Percentiles rank a stretch among this genome's conserved stretches.
These are phyloP conservation scores for Tephrocybe rancida DNA, from an alignment of 768 basidiomycete species.

Conservation along the genomic window DNA sequence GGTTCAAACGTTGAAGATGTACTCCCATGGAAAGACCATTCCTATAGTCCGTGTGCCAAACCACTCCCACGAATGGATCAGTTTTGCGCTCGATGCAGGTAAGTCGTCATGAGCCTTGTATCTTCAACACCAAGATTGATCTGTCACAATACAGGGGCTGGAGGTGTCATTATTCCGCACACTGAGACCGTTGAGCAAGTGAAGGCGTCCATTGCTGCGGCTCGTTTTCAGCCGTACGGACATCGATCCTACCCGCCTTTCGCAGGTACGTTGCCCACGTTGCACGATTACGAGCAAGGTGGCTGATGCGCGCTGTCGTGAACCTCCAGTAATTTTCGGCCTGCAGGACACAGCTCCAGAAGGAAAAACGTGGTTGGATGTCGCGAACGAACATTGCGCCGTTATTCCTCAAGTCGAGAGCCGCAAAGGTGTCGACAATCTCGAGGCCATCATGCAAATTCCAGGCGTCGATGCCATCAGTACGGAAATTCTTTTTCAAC, in stretches of 20 bases:
- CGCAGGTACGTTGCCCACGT: not conserved
- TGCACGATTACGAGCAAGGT: not conserved
- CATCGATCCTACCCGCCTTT: conserved; percentile 9
- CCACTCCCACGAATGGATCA: conserved; percentile 8
- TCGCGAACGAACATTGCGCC: conserved; percentile 5
- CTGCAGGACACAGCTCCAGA: conserved; percentile 6
- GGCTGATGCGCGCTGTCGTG: not conserved
- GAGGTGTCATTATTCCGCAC: conserved; percentile 2
- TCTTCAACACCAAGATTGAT: not conserved
- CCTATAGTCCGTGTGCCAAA: conserved; percentile 6
- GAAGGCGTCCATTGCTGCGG: not conserved
- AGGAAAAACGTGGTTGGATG: conserved; percentile 8
- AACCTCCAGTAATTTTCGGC: not conserved
- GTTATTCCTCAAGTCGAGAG: conserved; percentile 9
- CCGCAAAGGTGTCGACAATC: not conserved
- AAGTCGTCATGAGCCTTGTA: not conserved
- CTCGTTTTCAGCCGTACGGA: conserved; percentile 4
- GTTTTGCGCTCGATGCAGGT: conserved; percentile 4
- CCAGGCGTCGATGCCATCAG: not conserved
- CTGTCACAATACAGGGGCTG: not conserved
- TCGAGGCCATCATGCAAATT: not conserved
- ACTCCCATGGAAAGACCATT: conserved; percentile 6
- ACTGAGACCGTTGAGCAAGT: conserved; percentile 10
- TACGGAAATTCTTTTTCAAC: not conserved
- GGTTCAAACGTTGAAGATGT: conserved; percentile 4